Conservation (phyloP, 2,329 filamentous ascomycete species). For the Leptographium lundbergii region DNA sequence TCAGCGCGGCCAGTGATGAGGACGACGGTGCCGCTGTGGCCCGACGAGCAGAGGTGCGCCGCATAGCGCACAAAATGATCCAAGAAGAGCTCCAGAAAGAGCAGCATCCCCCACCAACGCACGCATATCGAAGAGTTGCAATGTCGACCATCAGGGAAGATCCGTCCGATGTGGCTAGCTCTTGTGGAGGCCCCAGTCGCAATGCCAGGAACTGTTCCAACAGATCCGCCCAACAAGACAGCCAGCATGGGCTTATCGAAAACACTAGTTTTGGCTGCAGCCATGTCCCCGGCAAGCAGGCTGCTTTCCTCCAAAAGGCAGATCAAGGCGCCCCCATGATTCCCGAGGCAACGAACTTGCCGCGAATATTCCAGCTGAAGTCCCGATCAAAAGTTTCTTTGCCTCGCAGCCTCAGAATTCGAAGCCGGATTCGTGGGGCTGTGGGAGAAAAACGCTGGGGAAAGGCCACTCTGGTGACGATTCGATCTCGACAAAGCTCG, state of each 20-base stretch:
- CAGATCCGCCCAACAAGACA: neutral
- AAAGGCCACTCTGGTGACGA: neutral
- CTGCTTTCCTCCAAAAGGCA: neutral
- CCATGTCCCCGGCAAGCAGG: neutral
- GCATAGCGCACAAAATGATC: slow-evolving; percentile 43
- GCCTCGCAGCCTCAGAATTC: neutral
- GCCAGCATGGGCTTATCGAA: neutral
- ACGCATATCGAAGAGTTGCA: slow-evolving; percentile 3
- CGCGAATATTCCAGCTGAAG: neutral
- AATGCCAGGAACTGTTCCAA: neutral
- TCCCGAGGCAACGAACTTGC: neutral
- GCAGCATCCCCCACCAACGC: slow-evolving; percentile 11
- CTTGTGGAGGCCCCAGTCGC: neutral
- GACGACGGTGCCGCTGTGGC: slow-evolving; percentile 34
- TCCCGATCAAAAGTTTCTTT: neutral
- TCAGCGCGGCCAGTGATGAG: slow-evolving; percentile 30
- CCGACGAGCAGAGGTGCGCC: slow-evolving; percentile 41
- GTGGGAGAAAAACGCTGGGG: slow-evolving; percentile 1
- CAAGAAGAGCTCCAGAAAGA: slow-evolving; percentile 42
- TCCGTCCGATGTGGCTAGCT: slow-evolving; percentile 1
- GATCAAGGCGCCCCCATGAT: neutral
- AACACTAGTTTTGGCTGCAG: neutral
- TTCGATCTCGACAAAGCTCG: neutral
- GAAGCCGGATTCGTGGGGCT: neutral
- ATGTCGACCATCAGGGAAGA: slow-evolving; percentile 13